These are phyloP conservation scores for Pseudogymnoascus sp. DNA, from an alignment of 2,329 filamentous ascomycete genomes.

Conservation along the genomic window DNA sequence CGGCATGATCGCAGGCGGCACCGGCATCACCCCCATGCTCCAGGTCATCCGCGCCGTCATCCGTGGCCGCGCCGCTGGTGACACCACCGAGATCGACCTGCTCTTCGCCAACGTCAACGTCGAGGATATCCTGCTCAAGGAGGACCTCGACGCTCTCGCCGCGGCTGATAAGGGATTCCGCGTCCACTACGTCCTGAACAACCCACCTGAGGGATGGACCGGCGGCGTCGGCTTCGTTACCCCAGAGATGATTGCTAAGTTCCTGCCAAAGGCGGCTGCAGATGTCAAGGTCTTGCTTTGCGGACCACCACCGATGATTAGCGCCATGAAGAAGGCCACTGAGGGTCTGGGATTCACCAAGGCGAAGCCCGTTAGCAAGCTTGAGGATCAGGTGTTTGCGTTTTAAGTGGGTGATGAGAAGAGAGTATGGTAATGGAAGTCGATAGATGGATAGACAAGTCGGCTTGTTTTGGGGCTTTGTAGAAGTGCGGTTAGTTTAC, in stretches of 20 bases:
- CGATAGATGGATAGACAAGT: background rate
- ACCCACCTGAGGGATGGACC: constrained; percentile 83
- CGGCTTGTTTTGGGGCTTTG: background rate
- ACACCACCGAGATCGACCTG: constrained; percentile 83
- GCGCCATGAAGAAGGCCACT: constrained; percentile 92
- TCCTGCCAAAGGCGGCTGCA: constrained; percentile 70
- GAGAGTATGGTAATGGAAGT: background rate
- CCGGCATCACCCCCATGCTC: constrained; percentile 97
- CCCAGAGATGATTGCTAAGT: constrained; percentile 88
- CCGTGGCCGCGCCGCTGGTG: constrained; percentile 68
- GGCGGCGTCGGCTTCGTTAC: constrained; percentile 95
- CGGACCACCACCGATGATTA: constrained; percentile 93
- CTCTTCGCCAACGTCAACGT: constrained; percentile 95
- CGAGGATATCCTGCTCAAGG: constrained; percentile 87
- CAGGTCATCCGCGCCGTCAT: constrained; percentile 90
- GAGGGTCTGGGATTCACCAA: constrained; percentile 87
- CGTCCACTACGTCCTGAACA: constrained; percentile 93
- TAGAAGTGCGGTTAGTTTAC: background rate
- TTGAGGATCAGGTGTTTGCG: constrained; percentile 95
- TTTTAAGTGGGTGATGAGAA: constrained; percentile 51
- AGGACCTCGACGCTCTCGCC: constrained; percentile 77
- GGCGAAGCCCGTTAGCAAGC: constrained; percentile 90
- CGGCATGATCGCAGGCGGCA: constrained; percentile 96
- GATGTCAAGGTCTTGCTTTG: constrained; percentile 94
- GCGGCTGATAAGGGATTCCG: constrained; percentile 74